These are phyloP conservation scores for Ophiostoma fasciatum DNA, from an alignment of 2,329 filamentous ascomycete species.

Conservation along the genomic window DNA sequence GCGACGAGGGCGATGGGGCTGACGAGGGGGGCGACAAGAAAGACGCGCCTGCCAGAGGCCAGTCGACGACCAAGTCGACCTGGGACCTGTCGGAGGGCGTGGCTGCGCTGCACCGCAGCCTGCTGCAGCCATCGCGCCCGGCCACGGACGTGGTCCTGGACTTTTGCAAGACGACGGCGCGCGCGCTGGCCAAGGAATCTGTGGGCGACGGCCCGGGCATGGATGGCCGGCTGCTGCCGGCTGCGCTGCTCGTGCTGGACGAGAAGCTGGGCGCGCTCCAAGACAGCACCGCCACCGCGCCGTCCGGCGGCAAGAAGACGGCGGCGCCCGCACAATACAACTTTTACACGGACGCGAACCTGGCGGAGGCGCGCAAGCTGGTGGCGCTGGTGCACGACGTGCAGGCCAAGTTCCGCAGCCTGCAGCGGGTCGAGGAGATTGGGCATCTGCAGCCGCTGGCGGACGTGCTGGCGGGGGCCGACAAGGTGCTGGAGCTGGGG, in stretches of 20 bases:
- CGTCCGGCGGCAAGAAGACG: conserved; percentile 16
- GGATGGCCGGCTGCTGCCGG: conserved; percentile 47
- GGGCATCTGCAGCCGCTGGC: conserved; percentile 59
- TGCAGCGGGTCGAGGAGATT: conserved; percentile 52
- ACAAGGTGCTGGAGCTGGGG: conserved; percentile 58
- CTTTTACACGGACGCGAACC: conserved; percentile 76
- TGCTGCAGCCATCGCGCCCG: conserved; percentile 31
- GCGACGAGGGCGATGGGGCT: conserved; percentile 17
- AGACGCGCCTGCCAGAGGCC: not conserved
- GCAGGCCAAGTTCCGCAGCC: conserved; percentile 54
- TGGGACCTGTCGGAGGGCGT: conserved; percentile 46
- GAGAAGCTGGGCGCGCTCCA: conserved; percentile 31
- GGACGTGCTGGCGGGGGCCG: conserved; percentile 63
- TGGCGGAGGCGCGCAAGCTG: conserved; percentile 59
- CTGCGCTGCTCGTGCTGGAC: conserved; percentile 49
- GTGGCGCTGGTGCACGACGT: conserved; percentile 55
- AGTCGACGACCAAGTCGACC: conserved; percentile 16
- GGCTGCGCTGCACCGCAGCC: conserved; percentile 41
- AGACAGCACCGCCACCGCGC: conserved; percentile 1
- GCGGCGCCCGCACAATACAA: conserved; percentile 44
- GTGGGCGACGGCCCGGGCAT: conserved; percentile 18
- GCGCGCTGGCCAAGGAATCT: conserved; percentile 19
- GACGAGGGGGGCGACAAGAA: conserved; percentile 18
- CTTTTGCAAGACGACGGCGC: conserved; percentile 29
- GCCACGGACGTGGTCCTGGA: conserved; percentile 27